Conservation (phyloP, 345 rosid genomes). For the Pseudoturritis turrita region DNA sequence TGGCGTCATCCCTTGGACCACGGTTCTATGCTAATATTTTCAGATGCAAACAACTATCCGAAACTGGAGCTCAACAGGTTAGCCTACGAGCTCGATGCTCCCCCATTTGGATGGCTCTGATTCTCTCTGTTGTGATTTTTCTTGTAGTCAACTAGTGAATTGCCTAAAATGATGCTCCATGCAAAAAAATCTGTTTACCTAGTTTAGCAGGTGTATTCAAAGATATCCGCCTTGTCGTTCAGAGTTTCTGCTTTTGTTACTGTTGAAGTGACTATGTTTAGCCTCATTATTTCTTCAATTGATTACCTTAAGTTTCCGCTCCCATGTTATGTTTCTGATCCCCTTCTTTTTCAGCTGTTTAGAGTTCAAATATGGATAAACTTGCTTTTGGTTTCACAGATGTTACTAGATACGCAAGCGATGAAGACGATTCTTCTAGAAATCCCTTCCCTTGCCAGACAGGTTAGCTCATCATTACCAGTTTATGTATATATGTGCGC, state of each 20-base stretch:
- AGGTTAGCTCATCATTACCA: constrained; percentile 48
- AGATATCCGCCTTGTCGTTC: background rate
- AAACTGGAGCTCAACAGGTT: constrained; percentile 99
- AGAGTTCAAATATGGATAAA: background rate
- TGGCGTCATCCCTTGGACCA: constrained; percentile 97
- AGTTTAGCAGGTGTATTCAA: background rate
- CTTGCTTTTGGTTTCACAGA: constrained; percentile 47
- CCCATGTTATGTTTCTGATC: background rate
- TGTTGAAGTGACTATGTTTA: background rate
- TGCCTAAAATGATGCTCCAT: background rate
- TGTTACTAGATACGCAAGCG: constrained; percentile 97
- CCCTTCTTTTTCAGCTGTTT: background rate
- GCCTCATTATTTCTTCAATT: background rate
- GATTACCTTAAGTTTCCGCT: background rate
- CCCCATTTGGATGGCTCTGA: constrained; percentile 7
- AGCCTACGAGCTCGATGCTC: background rate
- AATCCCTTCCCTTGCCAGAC: constrained; percentile 90
- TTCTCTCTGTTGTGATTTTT: background rate
- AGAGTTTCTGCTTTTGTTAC: background rate
- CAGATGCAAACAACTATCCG: constrained; percentile 96
- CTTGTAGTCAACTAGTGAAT: constrained; percentile 8
- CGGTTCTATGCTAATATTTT: constrained; percentile 90
- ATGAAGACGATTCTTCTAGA: constrained; percentile 93
- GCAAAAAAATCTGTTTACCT: background rate
- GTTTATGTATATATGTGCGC: background rate